Base-by-base conservation (phyloP, 1,284 basidiomycete species). In the Porodaedalea pini region DNA sequence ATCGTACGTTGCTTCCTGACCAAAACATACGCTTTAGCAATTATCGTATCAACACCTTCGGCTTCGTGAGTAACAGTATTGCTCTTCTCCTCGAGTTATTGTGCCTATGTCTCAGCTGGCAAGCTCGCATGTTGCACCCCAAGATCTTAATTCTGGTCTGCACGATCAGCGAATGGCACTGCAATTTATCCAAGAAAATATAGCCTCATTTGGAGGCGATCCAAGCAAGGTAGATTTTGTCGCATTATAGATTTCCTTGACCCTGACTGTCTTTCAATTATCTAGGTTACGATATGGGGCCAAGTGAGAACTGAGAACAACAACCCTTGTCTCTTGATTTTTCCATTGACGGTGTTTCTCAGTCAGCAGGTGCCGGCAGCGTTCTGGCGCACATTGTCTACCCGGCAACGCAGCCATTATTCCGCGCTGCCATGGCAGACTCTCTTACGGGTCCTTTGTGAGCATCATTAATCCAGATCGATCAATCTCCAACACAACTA, bases 161-260 rank as follows among this genome's bases (percentile, higher is more conserved):
- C 71, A 72, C 37, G 85, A 88, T 64, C 81, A 87, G 60, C 73
- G 76, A 4, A 70, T 75, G 15, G 82, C 82, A 0, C 69, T 89
- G 2, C 62, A 70, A n/a, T 90, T 86, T 69, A 64, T 88, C 1
- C 79, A 84, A 58, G 65, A 81, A 10, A 85, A 88, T 60, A 80
- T 89, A 32, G 72, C 71, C 0, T 70, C 71, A 0, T 88, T 90
- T 63, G 85, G 86, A 3, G 87, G 87, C 0, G 82, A 88, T 66
- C 76, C 79, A 10, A 60, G 66, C 37, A 84, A 83, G 70, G 82
- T 81, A 55, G 21, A 40, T 15, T n/a, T 27, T 19, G 4, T 4
- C 2, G 21, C 25, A 17, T 5, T 0, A 21, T 19, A 25, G 13
- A n/a, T 47, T 7, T 27, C 45, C 4, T n/a, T 10, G 3, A 13